Evolutionary conservation across 495 filamentous ascomycete species (phyloP).

Genomic region (Cenococcum geophilum): DNA sequence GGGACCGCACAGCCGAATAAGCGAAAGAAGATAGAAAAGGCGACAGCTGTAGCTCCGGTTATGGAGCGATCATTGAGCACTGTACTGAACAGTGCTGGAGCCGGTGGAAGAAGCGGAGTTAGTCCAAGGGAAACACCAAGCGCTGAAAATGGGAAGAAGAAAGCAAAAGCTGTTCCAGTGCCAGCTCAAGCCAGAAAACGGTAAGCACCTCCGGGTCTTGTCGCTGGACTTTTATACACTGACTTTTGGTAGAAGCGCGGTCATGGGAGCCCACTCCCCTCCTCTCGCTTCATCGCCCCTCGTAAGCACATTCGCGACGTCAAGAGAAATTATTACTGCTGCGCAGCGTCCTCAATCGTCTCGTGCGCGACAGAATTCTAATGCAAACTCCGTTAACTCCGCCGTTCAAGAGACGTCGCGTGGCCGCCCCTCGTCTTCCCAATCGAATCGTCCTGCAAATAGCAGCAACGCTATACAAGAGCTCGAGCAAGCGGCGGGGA

Average conservation of each 20-base stretch:
- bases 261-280: slow-evolving; percentile 56
- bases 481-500: slow-evolving; percentile 23
- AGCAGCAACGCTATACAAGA: slow-evolving; percentile 26
- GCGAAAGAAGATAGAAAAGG: slow-evolving; percentile 72
- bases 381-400: slow-evolving; percentile 25
- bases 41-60: slow-evolving; percentile 40
- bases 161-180: slow-evolving; percentile 54
- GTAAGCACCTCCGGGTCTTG: slow-evolving; percentile 3
- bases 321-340: slow-evolving; percentile 34
- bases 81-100: slow-evolving; percentile 46
- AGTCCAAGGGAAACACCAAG: slow-evolving; percentile 58
- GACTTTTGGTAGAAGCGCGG: slow-evolving; percentile 28
- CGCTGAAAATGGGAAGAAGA: slow-evolving; percentile 57
- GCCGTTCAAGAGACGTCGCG: slow-evolving; percentile 49
- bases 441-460: slow-evolving; percentile 24
- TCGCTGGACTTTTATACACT: neutral
- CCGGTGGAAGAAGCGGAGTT: slow-evolving; percentile 40
- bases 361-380: slow-evolving; percentile 29
- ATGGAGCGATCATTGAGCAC: slow-evolving; percentile 69
- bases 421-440: slow-evolving; percentile 40
- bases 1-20: slow-evolving; percentile 50
- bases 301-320: slow-evolving; percentile 53
- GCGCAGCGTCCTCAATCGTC: slow-evolving; percentile 28
- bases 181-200: slow-evolving; percentile 64
- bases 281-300: slow-evolving; percentile 67